Evolutionary conservation across 2,329 filamentous ascomycete genomes (phyloP).

Genomic region (Colletotrichum paranaense): DNA sequence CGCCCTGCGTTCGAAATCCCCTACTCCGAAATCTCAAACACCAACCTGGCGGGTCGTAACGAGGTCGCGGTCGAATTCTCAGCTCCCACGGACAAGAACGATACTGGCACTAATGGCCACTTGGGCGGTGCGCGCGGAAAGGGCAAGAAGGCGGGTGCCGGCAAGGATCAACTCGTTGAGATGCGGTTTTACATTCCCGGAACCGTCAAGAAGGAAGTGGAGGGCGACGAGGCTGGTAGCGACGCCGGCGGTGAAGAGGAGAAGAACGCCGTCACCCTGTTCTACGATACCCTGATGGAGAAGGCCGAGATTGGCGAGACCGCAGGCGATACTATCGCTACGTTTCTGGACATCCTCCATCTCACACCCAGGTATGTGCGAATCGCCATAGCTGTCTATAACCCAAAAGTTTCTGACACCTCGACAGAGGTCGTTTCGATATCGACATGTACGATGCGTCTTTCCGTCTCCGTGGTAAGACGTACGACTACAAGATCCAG

Average conservation of each 20-base stretch:
- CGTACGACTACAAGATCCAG: constrained; percentile 99
- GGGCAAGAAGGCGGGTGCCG: constrained; percentile 90
- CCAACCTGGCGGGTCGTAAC: constrained; percentile 96
- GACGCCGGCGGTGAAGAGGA: constrained; percentile 75
- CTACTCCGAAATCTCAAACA: constrained; percentile 97
- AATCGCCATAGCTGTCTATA: neutral
- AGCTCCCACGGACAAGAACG: constrained; percentile 76
- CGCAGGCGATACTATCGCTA: constrained; percentile 97
- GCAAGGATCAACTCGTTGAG: constrained; percentile 93
- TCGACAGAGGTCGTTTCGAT: constrained; percentile 91
- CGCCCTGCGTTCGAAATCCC: constrained; percentile 96
- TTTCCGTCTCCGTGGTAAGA: constrained; percentile 97
- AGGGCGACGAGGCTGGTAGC: constrained; percentile 79
- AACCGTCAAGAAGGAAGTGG: constrained; percentile 80
- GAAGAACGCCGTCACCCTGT: constrained; percentile 95
- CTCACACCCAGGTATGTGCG: constrained; percentile 83
- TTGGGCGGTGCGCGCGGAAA: constrained; percentile 79
- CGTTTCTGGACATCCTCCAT: constrained; percentile 95
- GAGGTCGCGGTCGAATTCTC: constrained; percentile 97
- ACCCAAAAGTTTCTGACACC: constrained; percentile 39
- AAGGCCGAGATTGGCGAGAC: constrained; percentile 99
- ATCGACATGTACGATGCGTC: constrained; percentile 99
- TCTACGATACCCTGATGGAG: constrained; percentile 97
- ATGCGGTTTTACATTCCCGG: constrained; percentile 99
- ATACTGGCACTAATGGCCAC: constrained; percentile 78